Conservation (phyloP, 106 monocot genomes). For the Allium cepa region DNA sequence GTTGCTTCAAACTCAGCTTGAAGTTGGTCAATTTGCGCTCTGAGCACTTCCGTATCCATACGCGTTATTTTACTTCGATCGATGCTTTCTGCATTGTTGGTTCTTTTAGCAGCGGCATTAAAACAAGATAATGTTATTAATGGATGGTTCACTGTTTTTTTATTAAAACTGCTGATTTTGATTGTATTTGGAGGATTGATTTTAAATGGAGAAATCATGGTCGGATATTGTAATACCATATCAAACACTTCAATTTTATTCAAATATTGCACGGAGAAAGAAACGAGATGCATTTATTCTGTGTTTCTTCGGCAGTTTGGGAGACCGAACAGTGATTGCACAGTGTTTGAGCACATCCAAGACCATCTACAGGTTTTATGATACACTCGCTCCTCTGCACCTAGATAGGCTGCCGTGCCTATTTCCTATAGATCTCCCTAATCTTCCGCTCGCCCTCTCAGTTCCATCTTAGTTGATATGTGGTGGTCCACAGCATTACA, state of each 20-base stretch:
- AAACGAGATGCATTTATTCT: too few species aligned
- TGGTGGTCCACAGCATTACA: too few species aligned
- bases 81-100: neutral
- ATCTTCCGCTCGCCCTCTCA: too few species aligned
- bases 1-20: slow-evolving; percentile 52
- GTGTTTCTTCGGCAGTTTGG: too few species aligned
- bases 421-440: too few species aligned
- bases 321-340: too few species aligned
- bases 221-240: neutral
- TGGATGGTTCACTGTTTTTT: neutral
- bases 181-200: neutral
- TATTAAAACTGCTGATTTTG: neutral
- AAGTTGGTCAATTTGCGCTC: slow-evolving; percentile 52
- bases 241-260: neutral
- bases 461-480: too few species aligned
- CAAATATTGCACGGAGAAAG: neutral
- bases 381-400: too few species aligned
- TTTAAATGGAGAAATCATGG: neutral
- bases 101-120: too few species aligned
- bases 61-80: neutral
- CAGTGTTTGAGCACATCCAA: too few species aligned
- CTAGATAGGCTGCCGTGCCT: too few species aligned
- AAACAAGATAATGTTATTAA: neutral
- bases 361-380: too few species aligned
- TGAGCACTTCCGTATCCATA: slow-evolving; percentile 18